Percentiles rank a stretch among this genome's conserved stretches.
These are phyloP conservation scores for Fusarium haematococcum DNA, from an alignment of 2,329 filamentous ascomycete genomes.

Conservation along the genomic window DNA sequence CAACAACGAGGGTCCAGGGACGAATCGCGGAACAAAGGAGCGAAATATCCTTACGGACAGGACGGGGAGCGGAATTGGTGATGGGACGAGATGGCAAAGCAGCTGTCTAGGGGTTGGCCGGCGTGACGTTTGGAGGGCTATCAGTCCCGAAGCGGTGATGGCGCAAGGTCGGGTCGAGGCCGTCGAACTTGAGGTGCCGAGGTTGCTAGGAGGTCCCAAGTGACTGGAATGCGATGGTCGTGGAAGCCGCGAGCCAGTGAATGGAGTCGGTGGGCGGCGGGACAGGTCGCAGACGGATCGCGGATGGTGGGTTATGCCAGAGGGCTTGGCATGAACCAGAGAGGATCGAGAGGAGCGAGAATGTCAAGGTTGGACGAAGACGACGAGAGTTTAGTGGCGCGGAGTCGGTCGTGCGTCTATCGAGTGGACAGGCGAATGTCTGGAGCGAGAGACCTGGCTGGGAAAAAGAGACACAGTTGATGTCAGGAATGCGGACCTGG, in stretches of 20 bases:
- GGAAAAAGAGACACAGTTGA: slow-evolving; percentile 31
- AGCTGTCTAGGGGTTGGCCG: slow-evolving; percentile 21
- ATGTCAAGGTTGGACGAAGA: slow-evolving; percentile 17
- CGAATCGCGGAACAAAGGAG: slow-evolving; percentile 19
- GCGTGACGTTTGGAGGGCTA: slow-evolving; percentile 29
- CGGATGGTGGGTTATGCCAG: slow-evolving; percentile 33
- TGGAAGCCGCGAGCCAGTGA: slow-evolving; percentile 31
- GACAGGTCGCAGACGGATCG: slow-evolving; percentile 29
- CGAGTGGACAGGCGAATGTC: slow-evolving; percentile 18
- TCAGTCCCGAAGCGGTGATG: slow-evolving; percentile 40
- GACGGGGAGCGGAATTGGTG: slow-evolving; percentile 28
- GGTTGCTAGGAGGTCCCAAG: slow-evolving; percentile 28
- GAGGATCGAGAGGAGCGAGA: slow-evolving; percentile 5
- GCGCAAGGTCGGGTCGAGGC: slow-evolving; percentile 27
- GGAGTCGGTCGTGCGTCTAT: slow-evolving; percentile 38
- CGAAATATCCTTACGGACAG: slow-evolving; percentile 17
- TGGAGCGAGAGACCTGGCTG: slow-evolving; percentile 18
- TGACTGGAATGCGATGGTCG: slow-evolving; percentile 43
- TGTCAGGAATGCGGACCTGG: slow-evolving; percentile 41
- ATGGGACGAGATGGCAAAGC: slow-evolving; percentile 19
- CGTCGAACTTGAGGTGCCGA: slow-evolving; percentile 27
- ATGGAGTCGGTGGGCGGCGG: slow-evolving; percentile 31
- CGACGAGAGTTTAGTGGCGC: slow-evolving; percentile 42
- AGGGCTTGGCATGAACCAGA: slow-evolving; percentile 32
- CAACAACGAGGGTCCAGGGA: slow-evolving; percentile 22